A percentile compares a stretch with the other conserved stretches of the same genome.
phyloP scores from a whole-genome alignment of 805 yeast genomes.

The Metschnikowia proteae region DNA sequence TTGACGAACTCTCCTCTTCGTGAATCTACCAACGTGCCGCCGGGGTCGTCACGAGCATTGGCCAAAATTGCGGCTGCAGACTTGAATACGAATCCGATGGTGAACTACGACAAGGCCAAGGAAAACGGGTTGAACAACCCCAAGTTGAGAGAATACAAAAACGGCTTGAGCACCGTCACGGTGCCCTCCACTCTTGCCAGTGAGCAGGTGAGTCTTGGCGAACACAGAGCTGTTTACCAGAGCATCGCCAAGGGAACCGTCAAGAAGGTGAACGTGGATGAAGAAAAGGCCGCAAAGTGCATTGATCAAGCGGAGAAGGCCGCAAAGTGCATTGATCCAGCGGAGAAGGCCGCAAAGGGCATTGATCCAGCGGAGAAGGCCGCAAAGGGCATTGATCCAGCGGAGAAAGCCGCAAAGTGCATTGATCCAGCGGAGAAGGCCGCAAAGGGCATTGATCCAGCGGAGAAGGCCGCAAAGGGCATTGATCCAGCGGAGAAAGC shows the following conservation, averaged over 20 bases:
- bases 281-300: not conserved
- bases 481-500: not conserved
- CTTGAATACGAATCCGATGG: not conserved
- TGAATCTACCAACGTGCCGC: not conserved
- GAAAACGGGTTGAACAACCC: slow-evolving; percentile 9
- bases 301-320: not conserved
- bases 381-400: too few relatives aligned
- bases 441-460: too few relatives aligned
- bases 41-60: not conserved
- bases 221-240: not conserved
- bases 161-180: slow-evolving; percentile 28
- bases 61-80: not conserved
- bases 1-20: not conserved
- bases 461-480: not conserved
- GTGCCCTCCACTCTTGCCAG: slow-evolving; percentile 22
- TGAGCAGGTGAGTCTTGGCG: not conserved
- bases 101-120: not conserved
- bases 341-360: too few relatives aligned
- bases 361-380: not conserved
- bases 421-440: not conserved
- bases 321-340: too few relatives aligned
- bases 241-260: slow-evolving; percentile 2
- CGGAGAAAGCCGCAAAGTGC: not conserved
- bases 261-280: not conserved
- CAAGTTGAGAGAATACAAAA: slow-evolving; percentile 22